phyloP scores from a whole-genome alignment of 2,329 filamentous ascomycete genomes.

The Xylariaceae sp. region DNA sequence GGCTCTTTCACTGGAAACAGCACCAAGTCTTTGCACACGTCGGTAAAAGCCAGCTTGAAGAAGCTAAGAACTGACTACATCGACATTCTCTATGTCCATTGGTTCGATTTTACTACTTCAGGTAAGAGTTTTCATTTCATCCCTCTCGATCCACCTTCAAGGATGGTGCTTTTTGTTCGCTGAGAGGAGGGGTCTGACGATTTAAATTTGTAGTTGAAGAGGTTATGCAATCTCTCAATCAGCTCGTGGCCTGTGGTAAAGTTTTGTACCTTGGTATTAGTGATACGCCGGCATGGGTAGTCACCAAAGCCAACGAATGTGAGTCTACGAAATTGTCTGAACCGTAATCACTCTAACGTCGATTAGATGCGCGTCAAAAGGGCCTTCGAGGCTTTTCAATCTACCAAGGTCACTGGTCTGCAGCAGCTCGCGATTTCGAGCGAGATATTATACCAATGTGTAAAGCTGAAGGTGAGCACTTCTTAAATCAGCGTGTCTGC shows the following conservation, averaged over 20 bases:
- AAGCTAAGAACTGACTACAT: constrained; percentile 33
- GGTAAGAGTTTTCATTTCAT: constrained; percentile 30
- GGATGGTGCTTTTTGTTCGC: too few relatives aligned
- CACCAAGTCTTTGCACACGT: constrained; percentile 33
- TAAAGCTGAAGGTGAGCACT: constrained; percentile 46
- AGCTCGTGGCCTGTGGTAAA: constrained; percentile 14
- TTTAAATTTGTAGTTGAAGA: too few relatives aligned
- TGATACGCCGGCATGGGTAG: constrained; percentile 48
- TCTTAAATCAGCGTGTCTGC: too few relatives aligned
- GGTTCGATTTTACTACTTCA: constrained; percentile 32
- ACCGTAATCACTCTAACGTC: too few relatives aligned
- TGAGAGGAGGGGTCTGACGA: too few relatives aligned
- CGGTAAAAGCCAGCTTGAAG: constrained; percentile 34
- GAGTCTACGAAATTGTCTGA: neutral
- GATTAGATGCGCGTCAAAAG: constrained; percentile 50
- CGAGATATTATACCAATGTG: constrained; percentile 57
- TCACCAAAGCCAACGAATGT: constrained; percentile 42
- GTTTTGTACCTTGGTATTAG: constrained; percentile 22
- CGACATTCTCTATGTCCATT: constrained; percentile 25
- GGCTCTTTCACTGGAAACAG: constrained; percentile 37
- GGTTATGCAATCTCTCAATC: constrained; percentile 20
- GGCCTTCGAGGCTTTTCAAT: constrained; percentile 54
- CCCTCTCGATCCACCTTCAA: constrained; percentile 41
- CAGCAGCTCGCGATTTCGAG: constrained; percentile 53
- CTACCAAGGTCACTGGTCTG: constrained; percentile 59